Evolutionary conservation across 129 eudicot species (phyloP), one percentile per base, ranked within the genome.

Genomic region (Helianthus tuberosus): DNA sequence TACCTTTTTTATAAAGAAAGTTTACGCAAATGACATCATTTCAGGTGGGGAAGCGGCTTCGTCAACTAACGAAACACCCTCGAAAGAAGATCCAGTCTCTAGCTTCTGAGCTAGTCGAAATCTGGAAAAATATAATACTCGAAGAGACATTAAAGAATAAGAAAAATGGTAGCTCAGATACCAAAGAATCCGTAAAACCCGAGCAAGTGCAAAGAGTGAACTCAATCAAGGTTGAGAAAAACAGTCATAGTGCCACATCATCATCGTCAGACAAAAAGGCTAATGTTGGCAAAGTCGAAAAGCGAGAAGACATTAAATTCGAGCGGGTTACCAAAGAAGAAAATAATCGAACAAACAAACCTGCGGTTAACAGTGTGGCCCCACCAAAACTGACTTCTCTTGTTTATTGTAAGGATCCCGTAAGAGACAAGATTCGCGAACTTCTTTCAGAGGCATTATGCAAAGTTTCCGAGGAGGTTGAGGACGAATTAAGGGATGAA

Each of bases 41-140:
- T 81, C 86, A 93, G 98, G 93, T 93, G 47, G 98, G 97, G 15
- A 90, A 90, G 78, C 89, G 88, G 16, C 87, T 93, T 35, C 89
- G 93, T 13, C 87, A 83, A 36, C 86, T 93, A 69, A 88, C 97
- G 10, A 93, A 93, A 72, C 98, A 93, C 68, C 86, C 89, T 9
- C 85, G 91, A 69, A 77, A 79, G 77, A 88, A 86, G 76, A 93
- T 93, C 44, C 91, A 89, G 82, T 72, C 88, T 9, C 73, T 83
- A 77, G 98, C 96, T 71, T 70, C 89, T 50, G 84, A 88, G 71
- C 80, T 90, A 73, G 84, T 93, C 41, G 96, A 86, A 76, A 82
- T 81, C 36, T 93, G 98, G 98, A 93, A 93, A 80, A 79, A 73
- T 27, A 81, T 93, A 67, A 87, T 93, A n/a, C 82, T 93, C 38